phyloP scores from a whole-genome alignment of 805 yeast species.

The Candida sphagnicola region DNA sequence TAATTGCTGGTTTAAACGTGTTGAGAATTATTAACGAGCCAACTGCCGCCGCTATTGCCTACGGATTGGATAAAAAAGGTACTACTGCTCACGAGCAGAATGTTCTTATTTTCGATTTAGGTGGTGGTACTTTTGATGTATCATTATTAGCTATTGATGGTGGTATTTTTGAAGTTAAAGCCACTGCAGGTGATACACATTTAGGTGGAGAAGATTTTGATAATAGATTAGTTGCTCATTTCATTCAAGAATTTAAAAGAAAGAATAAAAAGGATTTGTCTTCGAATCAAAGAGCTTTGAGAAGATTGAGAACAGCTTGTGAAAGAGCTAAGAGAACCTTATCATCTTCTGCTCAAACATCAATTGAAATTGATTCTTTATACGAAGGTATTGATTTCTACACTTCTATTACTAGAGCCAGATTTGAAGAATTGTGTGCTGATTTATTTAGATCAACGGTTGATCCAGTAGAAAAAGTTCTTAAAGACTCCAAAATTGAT shows the following conservation, averaged over 20 bases:
- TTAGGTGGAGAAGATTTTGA: conserved; percentile 98
- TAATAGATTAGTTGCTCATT: conserved; percentile 82
- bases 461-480: conserved; percentile 93
- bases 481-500: conserved; percentile 87
- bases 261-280: conserved; percentile 83
- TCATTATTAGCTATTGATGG: conserved; percentile 82
- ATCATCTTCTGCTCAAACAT: conserved; percentile 92
- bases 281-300: conserved; percentile 78
- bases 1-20: conserved; percentile 44
- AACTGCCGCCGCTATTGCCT: conserved; percentile 45
- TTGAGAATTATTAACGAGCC: conserved; percentile 43
- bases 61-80: conserved; percentile 49
- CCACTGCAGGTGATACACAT: conserved; percentile 95
- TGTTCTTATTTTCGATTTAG: conserved; percentile 88
- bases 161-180: conserved; percentile 89
- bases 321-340: conserved; percentile 97
- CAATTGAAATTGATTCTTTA: conserved; percentile 94
- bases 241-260: conserved; percentile 91
- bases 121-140: conserved; percentile 98
- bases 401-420: conserved; percentile 94
- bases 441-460: conserved; percentile 91
- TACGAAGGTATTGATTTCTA: conserved; percentile 94
- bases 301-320: conserved; percentile 94
- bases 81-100: conserved; percentile 58
- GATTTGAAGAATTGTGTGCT: conserved; percentile 93